phyloP scores from a whole-genome alignment of 1,284 basidiomycete species.

The Leccinum cinnamomeum region DNA sequence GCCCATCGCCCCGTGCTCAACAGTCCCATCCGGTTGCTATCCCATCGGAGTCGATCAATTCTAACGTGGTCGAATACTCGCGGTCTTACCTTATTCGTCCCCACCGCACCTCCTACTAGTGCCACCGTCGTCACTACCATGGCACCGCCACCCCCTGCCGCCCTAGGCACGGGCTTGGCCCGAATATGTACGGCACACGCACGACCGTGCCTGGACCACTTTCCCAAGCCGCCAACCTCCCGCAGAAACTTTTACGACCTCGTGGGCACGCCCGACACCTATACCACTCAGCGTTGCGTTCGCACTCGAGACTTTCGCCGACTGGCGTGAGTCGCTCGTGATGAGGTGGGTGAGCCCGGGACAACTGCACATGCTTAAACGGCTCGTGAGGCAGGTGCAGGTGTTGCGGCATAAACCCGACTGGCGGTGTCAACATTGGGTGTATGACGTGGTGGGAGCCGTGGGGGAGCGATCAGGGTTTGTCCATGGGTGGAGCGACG shows the following conservation, averaged over 20 bases:
- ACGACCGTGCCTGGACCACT: not conserved
- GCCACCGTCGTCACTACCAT: not conserved
- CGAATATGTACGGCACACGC: not conserved
- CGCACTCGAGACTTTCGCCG: conserved; percentile 10
- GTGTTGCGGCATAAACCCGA: conserved; percentile 16
- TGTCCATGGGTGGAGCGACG: conserved; percentile 16
- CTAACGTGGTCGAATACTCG: conserved; percentile 20
- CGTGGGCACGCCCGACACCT: conserved; percentile 27
- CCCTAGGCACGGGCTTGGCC: not conserved
- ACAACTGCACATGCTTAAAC: conserved; percentile 22
- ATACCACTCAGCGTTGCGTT: conserved; percentile 8
- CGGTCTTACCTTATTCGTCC: conserved; percentile 25
- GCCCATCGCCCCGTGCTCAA: conserved; percentile 11
- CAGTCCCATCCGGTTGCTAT: conserved; percentile 21
- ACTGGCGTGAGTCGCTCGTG: conserved; percentile 27
- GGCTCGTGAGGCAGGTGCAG: conserved; percentile 7
- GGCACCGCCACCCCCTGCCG: not conserved
- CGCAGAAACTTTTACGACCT: conserved; percentile 31
- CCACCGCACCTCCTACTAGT: conserved; percentile 12
- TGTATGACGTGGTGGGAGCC: conserved; percentile 23
- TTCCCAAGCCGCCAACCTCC: not conserved
- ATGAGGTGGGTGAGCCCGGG: conserved; percentile 24
- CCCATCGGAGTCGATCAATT: conserved; percentile 34
- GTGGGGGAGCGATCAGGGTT: conserved; percentile 9
- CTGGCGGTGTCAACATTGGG: conserved; percentile 33